Evolutionary conservation across 305 asterid species (phyloP).

Genomic region (Fraxinus angustifolia): DNA sequence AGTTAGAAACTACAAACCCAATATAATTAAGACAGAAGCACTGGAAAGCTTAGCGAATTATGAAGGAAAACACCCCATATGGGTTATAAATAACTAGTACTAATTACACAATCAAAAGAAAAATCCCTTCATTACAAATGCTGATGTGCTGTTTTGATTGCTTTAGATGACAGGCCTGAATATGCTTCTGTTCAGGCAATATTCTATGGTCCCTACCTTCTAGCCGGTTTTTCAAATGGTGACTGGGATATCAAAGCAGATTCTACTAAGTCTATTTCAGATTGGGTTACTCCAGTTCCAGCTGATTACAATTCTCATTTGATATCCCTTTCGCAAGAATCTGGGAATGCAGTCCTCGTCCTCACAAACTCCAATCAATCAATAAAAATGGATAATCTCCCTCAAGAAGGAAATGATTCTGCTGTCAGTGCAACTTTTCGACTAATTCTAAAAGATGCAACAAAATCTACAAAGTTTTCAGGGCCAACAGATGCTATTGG

Average conservation of each 20-base stretch:
- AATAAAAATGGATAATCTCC: slow-evolving; percentile 36
- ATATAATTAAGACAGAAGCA: neutral
- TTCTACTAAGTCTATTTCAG: slow-evolving; percentile 35
- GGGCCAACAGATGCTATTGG: slow-evolving; percentile 38
- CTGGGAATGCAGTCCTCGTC: slow-evolving; percentile 23
- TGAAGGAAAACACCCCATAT: neutral
- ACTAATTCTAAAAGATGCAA: slow-evolving; percentile 29
- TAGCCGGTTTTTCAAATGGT: slow-evolving; percentile 60
- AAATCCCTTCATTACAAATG: neutral
- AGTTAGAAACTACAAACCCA: neutral
- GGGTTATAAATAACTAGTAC: neutral
- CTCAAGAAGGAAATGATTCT: slow-evolving; percentile 51
- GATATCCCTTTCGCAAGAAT: slow-evolving; percentile 55
- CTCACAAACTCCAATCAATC: slow-evolving; percentile 38
- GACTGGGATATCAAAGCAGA: slow-evolving; percentile 61
- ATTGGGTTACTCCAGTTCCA: slow-evolving; percentile 65
- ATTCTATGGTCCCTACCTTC: slow-evolving; percentile 84
- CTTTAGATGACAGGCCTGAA: slow-evolving; percentile 63
- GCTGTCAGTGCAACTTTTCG: slow-evolving; percentile 58
- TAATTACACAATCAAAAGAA: neutral
- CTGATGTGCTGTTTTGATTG: slow-evolving; percentile 14
- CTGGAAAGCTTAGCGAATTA: neutral
- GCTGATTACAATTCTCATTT: slow-evolving; percentile 43
- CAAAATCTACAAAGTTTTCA: slow-evolving; percentile 3
- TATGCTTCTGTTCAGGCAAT: slow-evolving; percentile 62